Base-by-base conservation (phyloP, 2,329 filamentous ascomycete genomes). In the Zasmidium cellare region DNA sequence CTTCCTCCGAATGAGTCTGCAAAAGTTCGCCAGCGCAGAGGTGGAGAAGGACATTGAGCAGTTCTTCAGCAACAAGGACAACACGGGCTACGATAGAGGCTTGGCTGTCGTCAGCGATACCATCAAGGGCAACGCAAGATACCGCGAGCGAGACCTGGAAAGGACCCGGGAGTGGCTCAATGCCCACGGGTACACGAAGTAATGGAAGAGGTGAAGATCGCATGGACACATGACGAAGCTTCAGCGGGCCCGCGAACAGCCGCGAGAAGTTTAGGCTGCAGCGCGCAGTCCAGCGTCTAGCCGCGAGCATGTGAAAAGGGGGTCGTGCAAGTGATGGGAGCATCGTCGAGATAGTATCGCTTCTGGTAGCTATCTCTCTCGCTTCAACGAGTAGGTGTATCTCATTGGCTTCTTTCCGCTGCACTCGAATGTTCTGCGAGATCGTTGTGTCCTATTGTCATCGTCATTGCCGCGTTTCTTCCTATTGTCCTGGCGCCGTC, bases 51-150 rank as follows among this genome's bases (percentile, higher is more conserved):
- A 97, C 54, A 94, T 99, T 68, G 82, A 87, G 51, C 74, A 77
- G 2, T 99, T 99, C 81, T 99, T 97, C 80, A 82, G 84, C 67
- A 83, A 84, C 68, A 96, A 93, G 80, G 90, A 97, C 70, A 93
- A 89, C 18, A 86, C 86, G 68, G 89, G 87, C 50, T 97, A 92
- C 75, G 90, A 96, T 73, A 87, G 94, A 55, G 92, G 91, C 3
- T 77, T 99, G 52, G 87, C 88, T 64, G 91, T 96, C 64, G 88
- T 93, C 62, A 87, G 87, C 72, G 94, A 97, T 73, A 92, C 88
- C 62, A 90, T 97, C 64, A 84, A 87, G 45, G 91, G 89, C 11
- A 88, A 92, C 68, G 91, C 91, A 3, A 85, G 85, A 44, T 99
- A 97, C 79, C 87, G 87, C 72, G 80, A 86, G 74, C 84, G 94